Evolutionary conservation across 2,329 filamentous ascomycete species (phyloP).

Genomic region (Dothideomycetes sp.): DNA sequence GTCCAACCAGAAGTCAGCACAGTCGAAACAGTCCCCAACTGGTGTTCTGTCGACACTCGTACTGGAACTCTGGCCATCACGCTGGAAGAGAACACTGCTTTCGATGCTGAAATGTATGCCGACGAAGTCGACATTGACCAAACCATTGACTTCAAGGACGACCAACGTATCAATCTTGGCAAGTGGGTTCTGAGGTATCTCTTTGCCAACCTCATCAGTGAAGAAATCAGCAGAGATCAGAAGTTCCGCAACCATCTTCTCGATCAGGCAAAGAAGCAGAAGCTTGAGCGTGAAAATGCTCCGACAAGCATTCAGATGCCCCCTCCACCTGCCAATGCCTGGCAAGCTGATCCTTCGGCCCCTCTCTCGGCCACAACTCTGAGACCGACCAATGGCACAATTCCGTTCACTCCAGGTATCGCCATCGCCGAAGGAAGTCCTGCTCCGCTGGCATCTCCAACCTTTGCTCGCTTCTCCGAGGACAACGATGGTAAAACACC

Average conservation of each 20-base stretch:
- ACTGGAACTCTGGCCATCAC: constrained; percentile 87
- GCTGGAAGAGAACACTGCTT: constrained; percentile 89
- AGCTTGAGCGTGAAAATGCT: constrained; percentile 47
- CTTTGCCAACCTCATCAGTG: constrained; percentile 80
- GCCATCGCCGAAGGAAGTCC: constrained; percentile 54
- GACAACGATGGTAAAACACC: constrained; percentile 43
- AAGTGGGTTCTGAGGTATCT: constrained; percentile 94
- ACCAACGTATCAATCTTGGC: constrained; percentile 92
- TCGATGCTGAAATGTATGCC: constrained; percentile 94
- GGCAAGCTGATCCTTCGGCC: constrained; percentile 30
- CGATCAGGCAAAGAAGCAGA: constrained; percentile 49
- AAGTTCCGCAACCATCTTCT: constrained; percentile 61
- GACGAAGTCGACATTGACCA: constrained; percentile 73
- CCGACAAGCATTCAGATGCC: constrained; percentile 55
- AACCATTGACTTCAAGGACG: constrained; percentile 74
- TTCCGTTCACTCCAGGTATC: constrained; percentile 61
- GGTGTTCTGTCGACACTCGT: constrained; percentile 90
- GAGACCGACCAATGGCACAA: constrained; percentile 51
- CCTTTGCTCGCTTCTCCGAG: constrained; percentile 29
- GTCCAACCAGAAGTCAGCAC: constrained; percentile 82
- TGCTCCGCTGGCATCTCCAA: constrained; percentile 27
- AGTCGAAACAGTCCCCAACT: constrained; percentile 79
- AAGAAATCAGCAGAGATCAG: constrained; percentile 78
- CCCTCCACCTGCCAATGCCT: constrained; percentile 35
- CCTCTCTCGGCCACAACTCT: constrained; percentile 41